Percentiles rank a stretch among this genome's conserved stretches.
Evolutionary conservation across 164 flowering plant genomes (phyloP).

Genomic region (Aristolochia californica): DNA sequence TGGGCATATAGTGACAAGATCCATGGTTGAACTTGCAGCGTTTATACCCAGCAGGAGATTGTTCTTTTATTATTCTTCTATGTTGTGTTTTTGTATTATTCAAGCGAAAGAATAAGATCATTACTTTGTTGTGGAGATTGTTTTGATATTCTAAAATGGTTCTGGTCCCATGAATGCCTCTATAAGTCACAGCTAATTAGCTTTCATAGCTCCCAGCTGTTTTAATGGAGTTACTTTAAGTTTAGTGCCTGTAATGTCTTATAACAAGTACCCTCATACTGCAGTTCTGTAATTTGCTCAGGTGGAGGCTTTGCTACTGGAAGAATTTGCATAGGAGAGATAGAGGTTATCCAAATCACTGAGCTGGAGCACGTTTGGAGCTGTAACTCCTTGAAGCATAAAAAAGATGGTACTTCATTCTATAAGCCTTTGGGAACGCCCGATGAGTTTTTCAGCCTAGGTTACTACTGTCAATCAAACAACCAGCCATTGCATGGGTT

Average conservation of each 20-base stretch:
- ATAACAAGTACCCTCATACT: background rate
- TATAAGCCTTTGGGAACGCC: constrained; percentile 58
- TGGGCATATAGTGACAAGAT: no score
- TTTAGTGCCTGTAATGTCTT: background rate
- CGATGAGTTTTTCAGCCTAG: constrained; percentile 58
- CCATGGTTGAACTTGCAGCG: no score
- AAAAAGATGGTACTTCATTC: constrained; percentile 42
- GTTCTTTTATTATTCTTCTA: no score
- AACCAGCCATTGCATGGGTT: constrained; percentile 51
- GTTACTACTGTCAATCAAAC: constrained; percentile 63
- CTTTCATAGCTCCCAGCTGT: background rate
- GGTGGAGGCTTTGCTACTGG: constrained; percentile 75
- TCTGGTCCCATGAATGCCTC: background rate
- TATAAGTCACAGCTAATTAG: background rate
- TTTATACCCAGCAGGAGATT: no score
- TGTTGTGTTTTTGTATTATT: no score
- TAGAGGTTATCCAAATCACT: constrained; percentile 55
- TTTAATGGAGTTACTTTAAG: no score
- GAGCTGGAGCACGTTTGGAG: constrained; percentile 55
- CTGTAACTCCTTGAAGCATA: constrained; percentile 22
- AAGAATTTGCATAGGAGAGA: constrained; percentile 53
- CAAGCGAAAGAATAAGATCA: background rate
- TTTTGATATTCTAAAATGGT: background rate
- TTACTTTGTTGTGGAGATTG: background rate
- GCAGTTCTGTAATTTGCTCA: constrained; percentile 17